Percentiles rank a stretch among this genome's conserved stretches.
Conservation (phyloP, 768 basidiomycete species). For the Tylopilus sp. region DNA sequence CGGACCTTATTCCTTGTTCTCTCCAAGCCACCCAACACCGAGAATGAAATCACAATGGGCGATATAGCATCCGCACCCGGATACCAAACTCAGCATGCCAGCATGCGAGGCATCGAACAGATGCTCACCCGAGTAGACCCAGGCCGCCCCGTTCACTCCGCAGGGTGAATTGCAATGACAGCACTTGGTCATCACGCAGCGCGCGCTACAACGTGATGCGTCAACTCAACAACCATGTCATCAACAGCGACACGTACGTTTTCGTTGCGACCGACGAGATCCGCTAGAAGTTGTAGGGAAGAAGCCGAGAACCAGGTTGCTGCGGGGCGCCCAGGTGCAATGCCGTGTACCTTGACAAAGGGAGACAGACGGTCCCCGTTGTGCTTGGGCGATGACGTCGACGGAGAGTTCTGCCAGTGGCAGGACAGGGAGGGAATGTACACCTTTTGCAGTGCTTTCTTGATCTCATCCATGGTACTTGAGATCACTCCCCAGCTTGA, state of each 20-base stretch:
- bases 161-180: slow-evolving; percentile 66
- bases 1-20: not conserved
- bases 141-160: slow-evolving; percentile 82
- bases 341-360: slow-evolving; percentile 80
- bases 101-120: not conserved
- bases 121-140: slow-evolving; percentile 72
- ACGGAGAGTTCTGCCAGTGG: not conserved
- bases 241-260: slow-evolving; percentile 49
- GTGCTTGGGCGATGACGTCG: slow-evolving; percentile 18
- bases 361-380: slow-evolving; percentile 30
- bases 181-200: slow-evolving; percentile 45
- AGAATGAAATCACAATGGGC: slow-evolving; percentile 6
- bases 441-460: no score
- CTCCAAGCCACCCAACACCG: not conserved
- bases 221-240: not conserved
- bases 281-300: slow-evolving; percentile 40
- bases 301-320: slow-evolving; percentile 39
- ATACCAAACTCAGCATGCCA: slow-evolving; percentile 1
- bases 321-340: slow-evolving; percentile 78
- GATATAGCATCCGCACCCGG: slow-evolving; percentile 60
- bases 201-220: slow-evolving; percentile 49
- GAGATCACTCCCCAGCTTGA: slow-evolving; percentile 79
- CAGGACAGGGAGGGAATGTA: slow-evolving; percentile 1
- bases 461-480: slow-evolving; percentile 61
- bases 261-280: slow-evolving; percentile 70